A percentile compares a stretch with the other conserved stretches of the same genome.
Conservation (phyloP, 176 grass and related monocot species). For the Saccharum spontaneum region DNA sequence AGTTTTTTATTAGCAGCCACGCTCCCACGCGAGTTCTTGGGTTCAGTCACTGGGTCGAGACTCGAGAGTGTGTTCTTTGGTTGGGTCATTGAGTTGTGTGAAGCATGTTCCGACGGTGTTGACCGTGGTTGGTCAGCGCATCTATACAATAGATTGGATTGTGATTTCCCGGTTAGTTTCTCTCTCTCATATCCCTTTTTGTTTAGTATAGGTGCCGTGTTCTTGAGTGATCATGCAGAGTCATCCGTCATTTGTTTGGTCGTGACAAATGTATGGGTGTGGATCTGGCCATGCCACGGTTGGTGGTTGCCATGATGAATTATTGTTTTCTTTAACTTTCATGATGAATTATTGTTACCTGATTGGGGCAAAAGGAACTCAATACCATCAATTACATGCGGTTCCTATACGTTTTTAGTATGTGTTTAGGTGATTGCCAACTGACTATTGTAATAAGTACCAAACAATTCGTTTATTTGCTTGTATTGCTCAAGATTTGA, state of each 20-base stretch:
- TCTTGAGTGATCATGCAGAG: slow-evolving; percentile 43
- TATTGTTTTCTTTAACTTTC: neutral
- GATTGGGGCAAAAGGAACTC: neutral
- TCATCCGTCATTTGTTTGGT: neutral
- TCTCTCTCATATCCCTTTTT: neutral
- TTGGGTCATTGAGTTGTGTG: slow-evolving; percentile 25
- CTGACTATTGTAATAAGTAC: slow-evolving; percentile 7
- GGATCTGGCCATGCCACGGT: slow-evolving; percentile 36
- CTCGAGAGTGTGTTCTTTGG: neutral
- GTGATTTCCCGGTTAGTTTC: neutral
- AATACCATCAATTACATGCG: slow-evolving; percentile 1
- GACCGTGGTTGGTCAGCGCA: slow-evolving; percentile 47
- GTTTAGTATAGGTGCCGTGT: neutral
- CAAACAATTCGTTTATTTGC: neutral
- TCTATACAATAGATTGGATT: neutral
- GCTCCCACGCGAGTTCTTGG: slow-evolving; percentile 28
- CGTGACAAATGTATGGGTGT: neutral
- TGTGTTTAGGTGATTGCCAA: neutral
- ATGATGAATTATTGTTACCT: slow-evolving; percentile 24
- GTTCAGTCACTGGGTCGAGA: neutral
- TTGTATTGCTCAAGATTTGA: neutral
- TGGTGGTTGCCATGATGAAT: slow-evolving; percentile 39
- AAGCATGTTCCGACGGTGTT: slow-evolving; percentile 23
- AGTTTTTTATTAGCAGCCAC: slow-evolving; percentile 29
- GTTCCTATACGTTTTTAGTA: neutral